Percentiles rank a stretch among this genome's conserved stretches.
phyloP scores from a whole-genome alignment of 352 stramenopile genomes.

The Phytophthora chlamydospora region DNA sequence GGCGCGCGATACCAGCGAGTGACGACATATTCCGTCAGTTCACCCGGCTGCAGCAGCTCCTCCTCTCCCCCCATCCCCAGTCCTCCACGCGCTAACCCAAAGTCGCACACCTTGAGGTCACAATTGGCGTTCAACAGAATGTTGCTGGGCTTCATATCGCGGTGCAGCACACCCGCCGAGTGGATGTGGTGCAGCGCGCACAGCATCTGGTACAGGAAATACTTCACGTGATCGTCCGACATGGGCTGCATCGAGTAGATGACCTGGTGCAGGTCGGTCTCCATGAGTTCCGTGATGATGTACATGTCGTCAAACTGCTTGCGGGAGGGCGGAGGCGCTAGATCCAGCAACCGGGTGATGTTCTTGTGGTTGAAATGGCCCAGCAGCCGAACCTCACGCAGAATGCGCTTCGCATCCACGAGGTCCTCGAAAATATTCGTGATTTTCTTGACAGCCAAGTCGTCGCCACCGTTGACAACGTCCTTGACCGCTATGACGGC shows the following conservation, averaged over 20 bases:
- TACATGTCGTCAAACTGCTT: constrained; percentile 97
- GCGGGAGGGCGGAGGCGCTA: constrained; percentile 91
- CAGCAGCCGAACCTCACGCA: constrained; percentile 92
- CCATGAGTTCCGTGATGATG: constrained; percentile 96
- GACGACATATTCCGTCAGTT: constrained; percentile 72
- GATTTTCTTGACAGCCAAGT: constrained; percentile 96
- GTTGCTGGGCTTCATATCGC: constrained; percentile 87
- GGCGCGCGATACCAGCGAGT: constrained; percentile 89
- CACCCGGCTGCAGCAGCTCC: constrained; percentile 22
- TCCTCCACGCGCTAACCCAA: constrained; percentile 72
- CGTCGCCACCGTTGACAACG: constrained; percentile 43
- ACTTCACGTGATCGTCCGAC: constrained; percentile 89
- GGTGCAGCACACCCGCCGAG: constrained; percentile 89
- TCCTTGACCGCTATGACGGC: constrained; percentile 90
- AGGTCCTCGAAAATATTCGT: constrained; percentile 95
- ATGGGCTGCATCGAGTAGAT: constrained; percentile 95
- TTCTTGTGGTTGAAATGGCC: constrained; percentile 92
- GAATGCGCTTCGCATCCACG: constrained; percentile 98
- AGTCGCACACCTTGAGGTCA: constrained; percentile 84
- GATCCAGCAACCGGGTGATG: constrained; percentile 93
- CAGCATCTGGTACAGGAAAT: constrained; percentile 87
- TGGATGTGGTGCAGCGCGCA: constrained; percentile 93
- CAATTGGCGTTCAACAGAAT: constrained; percentile 84
- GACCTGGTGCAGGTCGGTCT: constrained; percentile 96
- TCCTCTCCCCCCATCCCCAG: constrained; percentile 23